These are phyloP conservation scores for Citrus trifoliata DNA, from an alignment of 345 rosid species.

Conservation along the genomic window DNA sequence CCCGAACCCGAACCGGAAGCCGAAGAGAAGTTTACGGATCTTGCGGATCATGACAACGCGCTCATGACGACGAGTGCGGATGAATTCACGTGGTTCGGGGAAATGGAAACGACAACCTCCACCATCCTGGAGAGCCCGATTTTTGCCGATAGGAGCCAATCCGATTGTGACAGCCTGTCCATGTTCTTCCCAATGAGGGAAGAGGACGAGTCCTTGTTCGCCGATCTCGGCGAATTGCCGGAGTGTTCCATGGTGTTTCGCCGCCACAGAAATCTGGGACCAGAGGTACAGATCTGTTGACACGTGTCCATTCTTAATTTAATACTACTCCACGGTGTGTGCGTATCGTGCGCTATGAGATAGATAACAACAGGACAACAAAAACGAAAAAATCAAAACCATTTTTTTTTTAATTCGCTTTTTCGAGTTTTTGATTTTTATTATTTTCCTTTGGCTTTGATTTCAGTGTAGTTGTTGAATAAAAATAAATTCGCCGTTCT, in stretches of 20 bases:
- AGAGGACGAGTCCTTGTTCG: slow-evolving; percentile 91
- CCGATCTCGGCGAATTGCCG: slow-evolving; percentile 97
- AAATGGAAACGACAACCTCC: slow-evolving; percentile 74
- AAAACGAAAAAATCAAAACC: background rate
- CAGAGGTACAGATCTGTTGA: slow-evolving; percentile 70
- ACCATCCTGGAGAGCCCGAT: slow-evolving; percentile 67
- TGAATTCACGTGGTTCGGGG: slow-evolving; percentile 82
- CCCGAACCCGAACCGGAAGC: slow-evolving; percentile 31
- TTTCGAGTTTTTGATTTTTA: background rate
- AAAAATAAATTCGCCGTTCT: slow-evolving; percentile 21
- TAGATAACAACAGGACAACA: background rate
- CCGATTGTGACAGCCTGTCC: slow-evolving; percentile 32
- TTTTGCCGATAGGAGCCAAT: slow-evolving; percentile 36
- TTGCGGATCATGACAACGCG: slow-evolving; percentile 40
- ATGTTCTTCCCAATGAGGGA: slow-evolving; percentile 65
- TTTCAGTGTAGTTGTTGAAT: slow-evolving; percentile 41
- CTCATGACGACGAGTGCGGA: slow-evolving; percentile 33
- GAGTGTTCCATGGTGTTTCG: slow-evolving; percentile 84
- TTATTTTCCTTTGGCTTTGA: slow-evolving; percentile 25
- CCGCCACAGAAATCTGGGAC: slow-evolving; percentile 65
- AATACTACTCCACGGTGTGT: slow-evolving; percentile 1
- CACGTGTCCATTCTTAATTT: slow-evolving; percentile 29
- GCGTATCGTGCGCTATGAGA: slow-evolving; percentile 22
- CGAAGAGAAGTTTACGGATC: slow-evolving; percentile 48
- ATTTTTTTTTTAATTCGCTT: background rate